Conservation (phyloP, 345 rosid species). For the Conringia planisiliqua region DNA sequence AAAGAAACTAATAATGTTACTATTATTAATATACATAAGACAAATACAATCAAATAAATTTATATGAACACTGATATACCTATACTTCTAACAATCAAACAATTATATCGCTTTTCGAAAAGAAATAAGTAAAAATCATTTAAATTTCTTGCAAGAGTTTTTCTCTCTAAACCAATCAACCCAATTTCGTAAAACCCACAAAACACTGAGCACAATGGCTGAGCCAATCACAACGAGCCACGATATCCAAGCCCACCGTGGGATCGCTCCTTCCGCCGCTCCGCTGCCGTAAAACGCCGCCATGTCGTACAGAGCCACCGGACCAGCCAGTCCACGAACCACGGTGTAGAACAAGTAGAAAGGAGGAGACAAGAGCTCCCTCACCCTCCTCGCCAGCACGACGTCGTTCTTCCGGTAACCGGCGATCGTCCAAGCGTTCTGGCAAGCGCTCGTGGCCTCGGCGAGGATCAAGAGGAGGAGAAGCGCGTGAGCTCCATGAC, state of each 20-base stretch:
- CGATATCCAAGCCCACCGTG: conserved; percentile 84
- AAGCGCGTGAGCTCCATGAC: conserved; percentile 57
- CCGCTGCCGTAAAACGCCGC: conserved; percentile 44
- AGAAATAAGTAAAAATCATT: not conserved
- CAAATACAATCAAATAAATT: conserved; percentile 4
- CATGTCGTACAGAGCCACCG: conserved; percentile 52
- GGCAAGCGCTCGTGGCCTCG: conserved; percentile 77
- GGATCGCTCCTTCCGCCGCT: conserved; percentile 42
- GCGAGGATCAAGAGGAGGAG: conserved; percentile 63
- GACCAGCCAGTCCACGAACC: conserved; percentile 68
- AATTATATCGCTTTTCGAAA: not conserved
- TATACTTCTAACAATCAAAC: conserved; percentile 2
- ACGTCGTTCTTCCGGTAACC: conserved; percentile 40
- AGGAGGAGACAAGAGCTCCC: conserved; percentile 43
- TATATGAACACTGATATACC: not conserved
- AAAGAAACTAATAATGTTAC: not conserved
- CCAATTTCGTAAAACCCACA: conserved; percentile 71
- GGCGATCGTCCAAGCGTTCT: conserved; percentile 64
- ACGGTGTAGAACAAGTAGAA: conserved; percentile 56
- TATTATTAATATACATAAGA: not conserved
- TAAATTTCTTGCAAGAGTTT: conserved; percentile 11
- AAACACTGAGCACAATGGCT: conserved; percentile 56
- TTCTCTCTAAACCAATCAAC: conserved; percentile 45
- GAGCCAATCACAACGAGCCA: conserved; percentile 61
- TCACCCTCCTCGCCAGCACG: conserved; percentile 45